phyloP scores from a whole-genome alignment of 768 basidiomycete species.

The Hydnum rufescens region DNA sequence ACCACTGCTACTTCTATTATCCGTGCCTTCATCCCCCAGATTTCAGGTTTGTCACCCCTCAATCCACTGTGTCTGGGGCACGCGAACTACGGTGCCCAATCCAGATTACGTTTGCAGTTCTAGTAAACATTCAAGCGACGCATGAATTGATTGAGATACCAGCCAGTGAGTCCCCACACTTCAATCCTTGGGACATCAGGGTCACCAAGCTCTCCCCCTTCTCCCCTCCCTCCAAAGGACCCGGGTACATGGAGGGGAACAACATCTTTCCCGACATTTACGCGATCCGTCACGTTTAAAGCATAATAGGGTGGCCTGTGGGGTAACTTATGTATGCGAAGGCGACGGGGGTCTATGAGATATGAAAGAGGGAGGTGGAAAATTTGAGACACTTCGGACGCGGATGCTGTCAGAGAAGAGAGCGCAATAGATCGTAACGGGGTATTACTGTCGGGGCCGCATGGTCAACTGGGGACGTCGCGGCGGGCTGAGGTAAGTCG shows the following conservation, averaged over 20 bases:
- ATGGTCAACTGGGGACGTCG: not conserved
- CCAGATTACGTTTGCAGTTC: no score
- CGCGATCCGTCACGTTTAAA: slow-evolving; percentile 45
- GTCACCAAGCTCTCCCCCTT: slow-evolving; percentile 19
- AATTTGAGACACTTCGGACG: slow-evolving; percentile 41
- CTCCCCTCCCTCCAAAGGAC: slow-evolving; percentile 7
- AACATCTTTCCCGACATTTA: slow-evolving; percentile 14
- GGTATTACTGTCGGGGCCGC: not conserved
- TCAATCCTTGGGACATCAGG: slow-evolving; percentile 31
- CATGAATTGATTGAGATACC: slow-evolving; percentile 55
- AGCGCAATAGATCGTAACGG: slow-evolving; percentile 45
- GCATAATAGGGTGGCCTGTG: slow-evolving; percentile 40
- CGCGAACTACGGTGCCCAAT: no score
- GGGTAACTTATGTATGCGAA: slow-evolving; percentile 36
- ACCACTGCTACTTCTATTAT: no score
- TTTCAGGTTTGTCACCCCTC: no score
- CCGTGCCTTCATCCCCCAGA: no score
- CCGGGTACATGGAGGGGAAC: not conserved
- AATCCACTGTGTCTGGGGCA: no score
- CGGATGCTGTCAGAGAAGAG: slow-evolving; percentile 28
- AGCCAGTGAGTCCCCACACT: slow-evolving; percentile 71
- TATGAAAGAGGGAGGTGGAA: slow-evolving; percentile 52
- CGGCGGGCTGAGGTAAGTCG: not conserved
- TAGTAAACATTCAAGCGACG: no score
- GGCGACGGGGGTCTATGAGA: slow-evolving; percentile 27